A percentile compares a stretch with the other conserved stretches of the same genome.
Conservation (phyloP, 208 protist species). For the Angomonas desouzai region DNA sequence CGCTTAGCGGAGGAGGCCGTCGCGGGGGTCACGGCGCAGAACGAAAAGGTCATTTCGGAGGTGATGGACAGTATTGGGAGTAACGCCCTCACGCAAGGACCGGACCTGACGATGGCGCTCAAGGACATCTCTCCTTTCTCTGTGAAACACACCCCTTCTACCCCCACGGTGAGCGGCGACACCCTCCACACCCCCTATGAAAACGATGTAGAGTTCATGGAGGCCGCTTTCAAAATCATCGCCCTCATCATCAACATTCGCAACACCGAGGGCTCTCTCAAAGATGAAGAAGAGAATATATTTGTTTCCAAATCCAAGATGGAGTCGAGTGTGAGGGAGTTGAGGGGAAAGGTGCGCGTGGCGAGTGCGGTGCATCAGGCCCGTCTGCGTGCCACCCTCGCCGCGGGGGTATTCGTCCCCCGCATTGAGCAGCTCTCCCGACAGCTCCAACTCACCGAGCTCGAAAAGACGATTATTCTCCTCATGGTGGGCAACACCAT, state of each 20-base stretch:
- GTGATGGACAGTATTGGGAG: constrained; percentile 5
- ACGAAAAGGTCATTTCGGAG: constrained; percentile 7
- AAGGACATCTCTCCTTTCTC: constrained; percentile 14
- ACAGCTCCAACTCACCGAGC: constrained; percentile 66
- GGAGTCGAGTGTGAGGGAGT: constrained; percentile 77
- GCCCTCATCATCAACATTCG: constrained; percentile 80
- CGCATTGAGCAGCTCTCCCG: constrained; percentile 80
- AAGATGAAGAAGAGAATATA: constrained; percentile 81
- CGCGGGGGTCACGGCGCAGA: constrained; percentile 1
- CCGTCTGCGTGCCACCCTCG: constrained; percentile 68
- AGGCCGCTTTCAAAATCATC: constrained; percentile 86
- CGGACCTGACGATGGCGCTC: constrained; percentile 12
- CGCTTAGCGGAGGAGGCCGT: neutral
- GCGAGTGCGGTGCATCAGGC: constrained; percentile 47
- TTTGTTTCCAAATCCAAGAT: constrained; percentile 73
- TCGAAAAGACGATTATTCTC: constrained; percentile 89
- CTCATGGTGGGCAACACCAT: constrained; percentile 84
- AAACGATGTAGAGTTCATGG: constrained; percentile 90
- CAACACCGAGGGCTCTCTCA: constrained; percentile 85
- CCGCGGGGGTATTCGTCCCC: constrained; percentile 54
- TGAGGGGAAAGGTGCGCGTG: constrained; percentile 79
- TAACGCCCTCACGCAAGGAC: neutral
- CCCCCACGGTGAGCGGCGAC: neutral
- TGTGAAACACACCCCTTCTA: neutral
- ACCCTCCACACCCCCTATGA: constrained; percentile 47